Conservation (phyloP, 2,329 filamentous ascomycete genomes). For the Colletotrichum lupini region DNA sequence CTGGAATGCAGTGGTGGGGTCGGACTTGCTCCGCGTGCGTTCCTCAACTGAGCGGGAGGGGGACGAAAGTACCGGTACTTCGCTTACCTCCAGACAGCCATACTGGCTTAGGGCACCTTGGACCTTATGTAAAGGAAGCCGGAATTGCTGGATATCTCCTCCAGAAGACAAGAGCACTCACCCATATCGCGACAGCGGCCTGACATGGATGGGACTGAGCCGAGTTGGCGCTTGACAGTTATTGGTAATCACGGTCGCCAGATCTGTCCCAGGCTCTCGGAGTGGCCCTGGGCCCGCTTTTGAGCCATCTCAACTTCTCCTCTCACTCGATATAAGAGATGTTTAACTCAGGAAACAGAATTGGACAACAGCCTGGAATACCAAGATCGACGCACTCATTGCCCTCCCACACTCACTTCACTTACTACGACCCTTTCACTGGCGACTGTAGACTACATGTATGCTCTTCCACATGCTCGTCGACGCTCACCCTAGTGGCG, state of each 20-base stretch:
- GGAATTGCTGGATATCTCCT: neutral
- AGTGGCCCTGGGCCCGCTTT: neutral
- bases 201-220: neutral
- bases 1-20: neutral
- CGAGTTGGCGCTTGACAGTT: neutral
- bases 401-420: neutral
- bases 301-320: neutral
- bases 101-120: too few relatives aligned
- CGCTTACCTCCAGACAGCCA: neutral
- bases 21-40: neutral
- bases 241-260: neutral
- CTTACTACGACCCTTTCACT: neutral
- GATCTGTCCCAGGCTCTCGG: neutral
- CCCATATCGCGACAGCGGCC: neutral
- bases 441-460: neutral
- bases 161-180: neutral
- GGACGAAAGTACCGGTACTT: conserved; percentile 7
- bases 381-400: neutral
- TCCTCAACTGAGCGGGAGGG: neutral
- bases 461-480: neutral
- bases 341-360: neutral
- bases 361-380: neutral
- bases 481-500: conserved; percentile 6
- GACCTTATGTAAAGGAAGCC: too few relatives aligned
- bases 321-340: neutral